phyloP scores from a whole-genome alignment of 192 early-diverging fungal genomes.

The Glomus cerebriforme region DNA sequence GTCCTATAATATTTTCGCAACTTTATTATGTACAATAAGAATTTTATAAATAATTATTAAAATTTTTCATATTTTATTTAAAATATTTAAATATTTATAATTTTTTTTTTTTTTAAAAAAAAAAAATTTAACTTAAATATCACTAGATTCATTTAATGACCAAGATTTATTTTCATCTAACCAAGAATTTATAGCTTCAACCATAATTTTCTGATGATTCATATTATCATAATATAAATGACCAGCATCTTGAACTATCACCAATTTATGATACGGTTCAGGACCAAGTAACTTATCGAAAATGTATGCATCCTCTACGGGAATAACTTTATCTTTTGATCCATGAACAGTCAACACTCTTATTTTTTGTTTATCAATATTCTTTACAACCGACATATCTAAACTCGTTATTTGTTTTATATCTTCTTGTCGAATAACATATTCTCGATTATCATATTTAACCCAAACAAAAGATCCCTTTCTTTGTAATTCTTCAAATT shows the following conservation, averaged over 20 bases:
- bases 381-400: constrained; percentile 51
- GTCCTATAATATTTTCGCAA: too few relatives aligned
- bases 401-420: constrained; percentile 35
- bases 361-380: constrained; percentile 40
- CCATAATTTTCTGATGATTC: neutral
- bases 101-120: neutral
- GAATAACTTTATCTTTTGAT: constrained; percentile 47
- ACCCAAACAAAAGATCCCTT: constrained; percentile 53
- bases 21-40: too few relatives aligned
- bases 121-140: neutral
- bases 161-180: neutral
- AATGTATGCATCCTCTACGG: constrained; percentile 46
- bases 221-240: constrained; percentile 10
- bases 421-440: constrained; percentile 36
- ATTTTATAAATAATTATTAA: too few relatives aligned
- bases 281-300: constrained; percentile 44
- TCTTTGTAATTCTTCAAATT: constrained; percentile 38
- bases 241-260: constrained; percentile 25
- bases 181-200: neutral
- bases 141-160: too few relatives aligned
- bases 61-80: too few relatives aligned
- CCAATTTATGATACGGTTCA: constrained; percentile 18
- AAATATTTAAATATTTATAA: too few relatives aligned
- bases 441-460: constrained; percentile 39
- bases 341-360: constrained; percentile 55